phyloP scores from a whole-genome alignment of 1,139 yeast species.

The Diutina siamensis region DNA sequence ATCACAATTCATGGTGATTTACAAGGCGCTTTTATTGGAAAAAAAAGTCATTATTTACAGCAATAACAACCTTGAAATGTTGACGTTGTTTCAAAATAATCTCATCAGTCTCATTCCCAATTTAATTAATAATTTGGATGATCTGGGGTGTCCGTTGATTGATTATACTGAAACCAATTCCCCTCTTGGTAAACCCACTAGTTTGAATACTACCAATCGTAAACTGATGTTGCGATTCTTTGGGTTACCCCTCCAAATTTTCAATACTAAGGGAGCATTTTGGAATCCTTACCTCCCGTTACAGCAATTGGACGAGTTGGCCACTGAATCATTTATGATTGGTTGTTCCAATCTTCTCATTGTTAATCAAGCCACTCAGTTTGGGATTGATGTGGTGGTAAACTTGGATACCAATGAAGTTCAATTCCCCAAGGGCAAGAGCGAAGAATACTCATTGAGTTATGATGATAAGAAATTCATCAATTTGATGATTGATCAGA shows the following conservation, averaged over 20 bases:
- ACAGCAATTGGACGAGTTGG: slow-evolving; percentile 75
- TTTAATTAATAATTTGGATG: slow-evolving; percentile 57
- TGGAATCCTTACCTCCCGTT: slow-evolving; percentile 90
- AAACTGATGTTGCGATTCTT: slow-evolving; percentile 65
- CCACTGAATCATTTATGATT: slow-evolving; percentile 52
- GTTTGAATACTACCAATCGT: slow-evolving; percentile 69
- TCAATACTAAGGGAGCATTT: slow-evolving; percentile 71
- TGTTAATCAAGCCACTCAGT: slow-evolving; percentile 50
- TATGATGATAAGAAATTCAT: slow-evolving; percentile 69
- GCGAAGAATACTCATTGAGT: slow-evolving; percentile 40
- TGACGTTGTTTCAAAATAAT: slow-evolving; percentile 71
- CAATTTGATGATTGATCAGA: slow-evolving; percentile 22
- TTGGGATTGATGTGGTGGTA: slow-evolving; percentile 35
- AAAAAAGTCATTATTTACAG: slow-evolving; percentile 61
- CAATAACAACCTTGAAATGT: slow-evolving; percentile 60
- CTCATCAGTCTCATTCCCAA: slow-evolving; percentile 68
- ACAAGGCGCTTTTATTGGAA: slow-evolving; percentile 72
- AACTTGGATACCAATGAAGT: slow-evolving; percentile 27
- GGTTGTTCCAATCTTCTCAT: slow-evolving; percentile 85
- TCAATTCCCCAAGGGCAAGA: slow-evolving; percentile 29
- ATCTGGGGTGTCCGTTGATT: slow-evolving; percentile 70
- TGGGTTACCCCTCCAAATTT: slow-evolving; percentile 81
- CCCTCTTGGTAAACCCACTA: slow-evolving; percentile 45
- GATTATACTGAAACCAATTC: slow-evolving; percentile 40
- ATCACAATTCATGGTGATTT: slow-evolving; percentile 49